Conservation (phyloP, 2,329 filamentous ascomycete genomes). For the Xylogone sp. region DNA sequence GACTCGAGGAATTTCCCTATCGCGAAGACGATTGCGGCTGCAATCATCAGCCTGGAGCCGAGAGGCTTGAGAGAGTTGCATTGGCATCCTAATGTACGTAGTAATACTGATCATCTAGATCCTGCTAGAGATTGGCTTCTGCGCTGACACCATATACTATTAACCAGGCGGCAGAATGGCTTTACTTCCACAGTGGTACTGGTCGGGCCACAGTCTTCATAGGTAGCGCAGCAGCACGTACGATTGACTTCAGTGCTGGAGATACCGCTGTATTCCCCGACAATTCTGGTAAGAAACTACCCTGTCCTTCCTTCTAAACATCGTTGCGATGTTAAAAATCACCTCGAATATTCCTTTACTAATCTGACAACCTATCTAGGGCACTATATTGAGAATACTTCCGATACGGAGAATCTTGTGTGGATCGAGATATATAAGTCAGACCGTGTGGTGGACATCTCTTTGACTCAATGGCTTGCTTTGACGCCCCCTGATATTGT, state of each 20-base stretch:
- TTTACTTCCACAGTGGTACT: slow-evolving; percentile 64
- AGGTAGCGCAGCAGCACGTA: slow-evolving; percentile 56
- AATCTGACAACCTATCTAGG: too few relatives aligned
- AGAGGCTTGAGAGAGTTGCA: slow-evolving; percentile 62
- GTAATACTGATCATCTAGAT: too few relatives aligned
- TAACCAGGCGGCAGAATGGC: slow-evolving; percentile 69
- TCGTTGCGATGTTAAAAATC: too few relatives aligned
- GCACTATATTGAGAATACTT: slow-evolving; percentile 69
- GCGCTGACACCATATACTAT: too few relatives aligned
- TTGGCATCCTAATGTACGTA: slow-evolving; percentile 68
- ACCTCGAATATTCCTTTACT: slow-evolving; percentile 15
- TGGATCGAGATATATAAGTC: slow-evolving; percentile 70
- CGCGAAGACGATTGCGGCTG: slow-evolving; percentile 61
- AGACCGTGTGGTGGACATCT: slow-evolving; percentile 63
- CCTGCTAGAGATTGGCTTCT: too few relatives aligned
- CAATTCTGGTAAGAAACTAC: slow-evolving; percentile 51
- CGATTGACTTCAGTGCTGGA: slow-evolving; percentile 64
- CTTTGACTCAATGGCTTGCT: slow-evolving; percentile 65
- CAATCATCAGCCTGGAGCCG: slow-evolving; percentile 61
- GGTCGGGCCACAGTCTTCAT: slow-evolving; percentile 63
- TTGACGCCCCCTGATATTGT: slow-evolving; percentile 62
- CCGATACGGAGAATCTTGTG: slow-evolving; percentile 57
- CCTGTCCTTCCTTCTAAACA: too few relatives aligned
- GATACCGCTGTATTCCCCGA: slow-evolving; percentile 67
- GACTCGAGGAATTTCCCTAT: slow-evolving; percentile 66